Evolutionary conservation across 331 rosid genomes (phyloP).

Genomic region (Rhamnella rubrinervis): DNA sequence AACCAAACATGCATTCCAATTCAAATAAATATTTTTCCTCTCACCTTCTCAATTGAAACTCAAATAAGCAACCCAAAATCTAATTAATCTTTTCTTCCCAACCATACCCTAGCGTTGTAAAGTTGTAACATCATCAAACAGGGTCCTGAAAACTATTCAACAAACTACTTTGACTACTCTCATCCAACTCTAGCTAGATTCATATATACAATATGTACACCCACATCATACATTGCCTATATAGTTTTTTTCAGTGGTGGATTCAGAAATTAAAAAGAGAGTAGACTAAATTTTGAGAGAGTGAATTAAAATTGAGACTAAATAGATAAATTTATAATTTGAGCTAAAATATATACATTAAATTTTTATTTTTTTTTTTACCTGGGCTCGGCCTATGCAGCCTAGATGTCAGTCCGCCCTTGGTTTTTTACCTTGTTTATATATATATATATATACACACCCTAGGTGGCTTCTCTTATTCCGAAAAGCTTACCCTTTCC

Average conservation of each 20-base stretch:
- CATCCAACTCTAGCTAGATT: constrained; percentile 19
- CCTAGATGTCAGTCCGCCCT: no score
- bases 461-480: not conserved
- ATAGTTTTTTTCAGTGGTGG: not conserved
- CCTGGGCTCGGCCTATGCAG: no score
- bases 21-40: constrained; percentile 40
- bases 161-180: constrained; percentile 59
- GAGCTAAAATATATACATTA: no score
- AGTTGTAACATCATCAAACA: constrained; percentile 26
- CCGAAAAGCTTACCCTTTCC: constrained; percentile 13
- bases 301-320: no score
- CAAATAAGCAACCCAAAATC: constrained; percentile 53
- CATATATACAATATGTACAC: not conserved
- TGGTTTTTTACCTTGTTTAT: no score
- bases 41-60: constrained; percentile 55
- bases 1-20: constrained; percentile 42
- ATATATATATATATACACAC: no score
- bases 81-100: constrained; percentile 36
- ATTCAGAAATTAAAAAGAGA: no score
- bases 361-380: no score
- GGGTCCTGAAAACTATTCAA: constrained; percentile 30
- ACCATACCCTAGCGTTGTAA: constrained; percentile 37
- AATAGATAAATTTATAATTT: no score
- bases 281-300: no score
- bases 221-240: constrained; percentile 9